Base-by-base conservation (phyloP, 352 stramenopile species). In the Globisporangium camurandrum region DNA sequence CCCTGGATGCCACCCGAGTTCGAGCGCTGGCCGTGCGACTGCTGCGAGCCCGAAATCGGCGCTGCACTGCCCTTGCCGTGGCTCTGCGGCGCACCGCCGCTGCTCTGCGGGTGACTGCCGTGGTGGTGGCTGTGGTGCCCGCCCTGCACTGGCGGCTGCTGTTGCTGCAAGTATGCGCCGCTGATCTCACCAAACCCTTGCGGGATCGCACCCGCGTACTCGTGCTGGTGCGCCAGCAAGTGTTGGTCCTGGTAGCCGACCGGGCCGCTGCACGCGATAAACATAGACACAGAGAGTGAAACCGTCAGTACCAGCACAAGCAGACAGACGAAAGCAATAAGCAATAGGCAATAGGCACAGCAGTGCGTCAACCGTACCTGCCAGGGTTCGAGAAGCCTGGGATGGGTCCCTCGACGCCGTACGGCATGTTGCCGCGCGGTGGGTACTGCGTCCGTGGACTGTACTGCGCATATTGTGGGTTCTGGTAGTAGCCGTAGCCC, bases 401-500 rank as follows among this genome's bases (percentile, higher is more conserved):
- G 12, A 87, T 80, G 17, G 79, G 76, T 30, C 82, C 82, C 45
- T 93, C 82, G 27, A 88, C 79, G 41, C 78, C 78, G 59, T 93
- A 93, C 52, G 83, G 83, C 58, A 91, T 81, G 62, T 50, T 89
- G 40, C 83, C 83, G 37, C 83, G 83, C 34, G 83, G 78, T 8
- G 77, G 79, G 66, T 90, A 93, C 67, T 93, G 81, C 31, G 82
- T 85, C 33, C 83, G 79, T 23, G 83, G 80, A 54, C 80, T 93
- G 75, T 92, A 93, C 62, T 93, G 83, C 9, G 79, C 60, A 67
- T 90, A 93, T 74, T 89, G 83, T 9, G 79, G 83, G 64, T 89
- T 93, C 57, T 91, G 80, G 63, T 92, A 93, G 63, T 93, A 93
- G 28, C 77, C 75, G 57, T 92, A 93, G 53, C 77, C 75, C 57